Conservation (phyloP, 176 grass and related monocot genomes). For the Oryza meridionalis region DNA sequence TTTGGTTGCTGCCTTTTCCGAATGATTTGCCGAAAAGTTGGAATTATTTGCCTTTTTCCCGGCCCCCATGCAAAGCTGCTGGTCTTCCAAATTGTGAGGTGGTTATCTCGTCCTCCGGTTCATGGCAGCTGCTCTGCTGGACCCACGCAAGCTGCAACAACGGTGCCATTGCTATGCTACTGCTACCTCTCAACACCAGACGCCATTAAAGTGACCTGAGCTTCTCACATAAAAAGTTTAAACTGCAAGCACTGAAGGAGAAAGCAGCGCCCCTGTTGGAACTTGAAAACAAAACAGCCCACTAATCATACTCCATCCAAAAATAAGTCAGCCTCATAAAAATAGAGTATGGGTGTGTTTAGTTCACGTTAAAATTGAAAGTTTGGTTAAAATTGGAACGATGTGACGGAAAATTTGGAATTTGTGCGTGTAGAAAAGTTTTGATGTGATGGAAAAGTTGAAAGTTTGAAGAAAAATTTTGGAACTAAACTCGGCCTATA, state of each 20-base stretch:
- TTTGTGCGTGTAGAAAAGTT: no score
- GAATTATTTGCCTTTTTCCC: slow-evolving; percentile 4
- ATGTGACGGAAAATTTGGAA: no score
- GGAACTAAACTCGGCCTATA: no score
- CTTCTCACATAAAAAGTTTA: background rate
- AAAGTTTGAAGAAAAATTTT: no score
- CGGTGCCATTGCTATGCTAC: background rate
- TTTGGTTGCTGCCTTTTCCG: background rate
- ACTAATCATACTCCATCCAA: background rate
- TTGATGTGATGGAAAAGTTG: no score
- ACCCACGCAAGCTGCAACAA: background rate
- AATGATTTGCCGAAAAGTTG: slow-evolving; percentile 36
- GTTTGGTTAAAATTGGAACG: no score
- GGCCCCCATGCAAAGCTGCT: slow-evolving; percentile 2
- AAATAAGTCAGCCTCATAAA: no score
- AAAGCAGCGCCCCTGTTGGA: background rate
- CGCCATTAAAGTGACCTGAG: background rate
- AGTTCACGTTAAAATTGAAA: no score
- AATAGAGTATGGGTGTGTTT: no score
- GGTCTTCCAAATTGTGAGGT: slow-evolving; percentile 31
- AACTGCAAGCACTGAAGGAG: background rate
- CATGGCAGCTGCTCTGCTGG: slow-evolving; percentile 2
- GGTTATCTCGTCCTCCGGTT: background rate
- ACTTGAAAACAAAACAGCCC: slow-evolving; percentile 11
- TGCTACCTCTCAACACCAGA: background rate